Evolutionary conservation across 1,139 yeast genomes (phyloP), one percentile per base, ranked within the genome.

Genomic region (Schizosaccharomyces versatilis): DNA sequence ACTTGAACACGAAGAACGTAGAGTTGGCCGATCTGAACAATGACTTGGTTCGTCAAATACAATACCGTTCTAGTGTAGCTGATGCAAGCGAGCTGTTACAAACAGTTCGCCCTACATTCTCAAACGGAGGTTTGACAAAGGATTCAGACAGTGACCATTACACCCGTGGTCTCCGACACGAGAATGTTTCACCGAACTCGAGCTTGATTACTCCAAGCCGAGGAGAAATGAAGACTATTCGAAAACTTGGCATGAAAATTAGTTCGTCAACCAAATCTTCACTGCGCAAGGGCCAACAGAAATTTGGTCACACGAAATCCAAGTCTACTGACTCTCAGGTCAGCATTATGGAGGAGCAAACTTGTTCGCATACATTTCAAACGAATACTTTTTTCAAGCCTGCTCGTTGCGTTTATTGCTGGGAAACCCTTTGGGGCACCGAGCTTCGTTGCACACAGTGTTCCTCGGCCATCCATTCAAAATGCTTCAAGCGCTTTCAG

Each of bases 1-100:
- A 66, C 39, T 62, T 70, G 47, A 64, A 65, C 44, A 59, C 65
- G 40, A 64, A 66, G 55, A 67, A 68, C 57, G 55, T 65, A 14
- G 71, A 70, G 59, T 62, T 70, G 44, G 63, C 64, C 1, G 71
- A 68, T 38, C 62, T 69, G 64, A 69, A 69, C 59, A 64, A 66
- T 49, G 71, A 67, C 57, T 62, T 71, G 42, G 62, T 65, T 42
- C 59, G 62, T 44, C 70, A 68, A 56, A 63, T 69, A 41, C 57
- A 55, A 38, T 39, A 24, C 32, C 32, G 32, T 24, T 24, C 32
- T 5, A 24, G 32, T 24, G 32, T 24, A 24, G 32, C 32, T 24
- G 32, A 24, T 24, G 32, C 32, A 24, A 24, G 32, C 32, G 32
- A 24, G 32, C 32, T 24, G 2, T 24, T 24, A 5, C 32, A 24